A percentile compares a stretch with the other conserved stretches of the same genome.
These are phyloP conservation scores for Limonomyces culmigenus DNA, from an alignment of 1,284 basidiomycete genomes.

Conservation along the genomic window DNA sequence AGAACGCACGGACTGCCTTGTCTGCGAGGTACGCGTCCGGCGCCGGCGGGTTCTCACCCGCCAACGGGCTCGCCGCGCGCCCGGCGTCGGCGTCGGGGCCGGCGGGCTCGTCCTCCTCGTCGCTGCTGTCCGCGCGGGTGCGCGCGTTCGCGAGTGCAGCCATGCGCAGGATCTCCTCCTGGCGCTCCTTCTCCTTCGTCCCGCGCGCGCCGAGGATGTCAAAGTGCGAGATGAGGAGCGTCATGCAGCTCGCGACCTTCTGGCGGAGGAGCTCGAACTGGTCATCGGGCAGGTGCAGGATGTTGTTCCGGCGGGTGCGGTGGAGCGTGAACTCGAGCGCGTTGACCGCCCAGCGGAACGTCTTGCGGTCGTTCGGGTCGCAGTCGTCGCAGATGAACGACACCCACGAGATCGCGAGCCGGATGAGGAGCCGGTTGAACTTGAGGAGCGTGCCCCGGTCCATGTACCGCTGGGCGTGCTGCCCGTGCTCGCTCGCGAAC, in stretches of 20 bases:
- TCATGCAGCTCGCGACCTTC: conserved; percentile 95
- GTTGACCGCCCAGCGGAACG: conserved; percentile 97
- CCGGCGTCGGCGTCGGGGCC: neutral
- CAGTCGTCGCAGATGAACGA: conserved; percentile 98
- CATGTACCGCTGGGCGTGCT: conserved; percentile 79
- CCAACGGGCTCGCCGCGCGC: neutral
- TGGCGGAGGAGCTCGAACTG: conserved; percentile 83
- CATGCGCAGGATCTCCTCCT: conserved; percentile 54
- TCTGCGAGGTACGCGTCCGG: conserved; percentile 31
- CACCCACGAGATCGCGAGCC: conserved; percentile 91
- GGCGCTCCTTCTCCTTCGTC: conserved; percentile 71
- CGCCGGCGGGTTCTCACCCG: too few relatives aligned
- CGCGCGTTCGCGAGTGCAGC: conserved; percentile 34
- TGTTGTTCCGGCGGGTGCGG: conserved; percentile 81
- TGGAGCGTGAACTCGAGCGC: conserved; percentile 89
- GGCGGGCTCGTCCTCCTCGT: conserved; percentile 16
- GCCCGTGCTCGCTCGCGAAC: conserved; percentile 91
- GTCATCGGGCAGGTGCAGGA: conserved; percentile 74
- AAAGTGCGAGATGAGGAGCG: conserved; percentile 90
- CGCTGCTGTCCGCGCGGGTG: conserved; percentile 31
- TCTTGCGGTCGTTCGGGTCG: conserved; percentile 89
- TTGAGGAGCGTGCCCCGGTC: conserved; percentile 54
- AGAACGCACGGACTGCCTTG: conserved; percentile 50
- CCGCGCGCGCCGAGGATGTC: conserved; percentile 93
- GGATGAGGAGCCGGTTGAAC: conserved; percentile 74